These are phyloP conservation scores for Rhizophagus prolifer DNA, from an alignment of 192 early-diverging fungal genomes.

Conservation along the genomic window DNA sequence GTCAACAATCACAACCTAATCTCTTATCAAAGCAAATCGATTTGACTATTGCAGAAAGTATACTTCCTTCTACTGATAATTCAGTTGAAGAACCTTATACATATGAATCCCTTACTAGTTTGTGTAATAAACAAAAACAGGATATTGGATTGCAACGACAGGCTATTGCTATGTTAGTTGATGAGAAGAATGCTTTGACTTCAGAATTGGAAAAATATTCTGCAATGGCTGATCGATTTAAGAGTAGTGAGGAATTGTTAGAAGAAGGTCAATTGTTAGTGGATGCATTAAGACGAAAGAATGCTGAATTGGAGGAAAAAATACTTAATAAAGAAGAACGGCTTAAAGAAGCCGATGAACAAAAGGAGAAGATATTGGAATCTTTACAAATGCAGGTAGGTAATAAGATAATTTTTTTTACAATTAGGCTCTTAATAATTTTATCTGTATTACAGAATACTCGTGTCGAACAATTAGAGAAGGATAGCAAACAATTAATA, in stretches of 20 bases:
- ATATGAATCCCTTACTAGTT: conserved; percentile 11
- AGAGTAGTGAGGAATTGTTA: conserved; percentile 19
- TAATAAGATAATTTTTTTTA: neutral
- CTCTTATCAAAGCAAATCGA: neutral
- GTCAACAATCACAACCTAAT: conserved; percentile 7
- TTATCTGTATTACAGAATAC: conserved; percentile 5
- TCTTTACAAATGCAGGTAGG: conserved; percentile 20
- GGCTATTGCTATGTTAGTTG: conserved; percentile 18
- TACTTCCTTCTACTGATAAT: neutral
- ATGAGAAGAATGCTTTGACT: conserved; percentile 18
- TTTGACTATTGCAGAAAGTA: neutral
- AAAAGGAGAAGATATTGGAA: conserved; percentile 23
- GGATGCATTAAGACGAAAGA: conserved; percentile 23
- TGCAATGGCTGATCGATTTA: conserved; percentile 28
- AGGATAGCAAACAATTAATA: conserved; percentile 14
- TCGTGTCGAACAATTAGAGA: conserved; percentile 16
- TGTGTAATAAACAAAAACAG: conserved; percentile 24
- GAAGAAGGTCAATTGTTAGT: conserved; percentile 31
- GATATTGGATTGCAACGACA: conserved; percentile 19
- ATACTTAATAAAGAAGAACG: neutral
- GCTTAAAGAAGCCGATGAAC: conserved; percentile 6
- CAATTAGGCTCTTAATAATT: neutral
- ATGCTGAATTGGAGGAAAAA: conserved; percentile 27
- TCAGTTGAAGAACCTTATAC: conserved; percentile 1
- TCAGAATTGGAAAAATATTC: conserved; percentile 22